Percentiles rank a stretch among this genome's conserved stretches.
Evolutionary conservation across 1,284 basidiomycete species (phyloP).

Genomic region (Ustilago loliicola): DNA sequence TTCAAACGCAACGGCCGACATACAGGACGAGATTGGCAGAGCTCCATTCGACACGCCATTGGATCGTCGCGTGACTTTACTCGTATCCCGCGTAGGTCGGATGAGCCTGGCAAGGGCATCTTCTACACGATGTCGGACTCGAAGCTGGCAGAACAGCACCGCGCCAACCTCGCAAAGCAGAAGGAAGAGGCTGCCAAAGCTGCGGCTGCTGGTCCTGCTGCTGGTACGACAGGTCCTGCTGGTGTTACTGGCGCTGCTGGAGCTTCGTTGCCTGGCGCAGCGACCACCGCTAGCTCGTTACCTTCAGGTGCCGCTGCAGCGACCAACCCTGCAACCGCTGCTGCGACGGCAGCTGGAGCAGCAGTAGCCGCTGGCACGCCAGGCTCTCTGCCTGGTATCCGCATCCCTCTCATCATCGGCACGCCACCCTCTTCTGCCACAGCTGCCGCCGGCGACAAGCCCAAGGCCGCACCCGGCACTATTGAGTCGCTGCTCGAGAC

Average conservation of each 20-base stretch:
- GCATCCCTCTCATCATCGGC: slow-evolving; percentile 77
- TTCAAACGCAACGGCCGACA: slow-evolving; percentile 74
- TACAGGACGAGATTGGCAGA: slow-evolving; percentile 68
- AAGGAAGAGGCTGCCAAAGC: slow-evolving; percentile 55
- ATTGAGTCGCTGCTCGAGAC: slow-evolving; percentile 72
- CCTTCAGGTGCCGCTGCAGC: slow-evolving; percentile 6
- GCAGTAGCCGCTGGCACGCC: slow-evolving; percentile 24
- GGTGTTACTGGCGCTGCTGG: slow-evolving; percentile 9
- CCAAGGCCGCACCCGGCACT: slow-evolving; percentile 64
- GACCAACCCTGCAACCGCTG: slow-evolving; percentile 14
- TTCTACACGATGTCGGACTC: slow-evolving; percentile 66
- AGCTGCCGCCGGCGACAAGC: slow-evolving; percentile 59
- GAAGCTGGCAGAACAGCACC: slow-evolving; percentile 54
- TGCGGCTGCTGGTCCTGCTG: slow-evolving; percentile 26
- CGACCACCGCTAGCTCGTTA: slow-evolving; percentile 2
- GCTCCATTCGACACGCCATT: slow-evolving; percentile 66
- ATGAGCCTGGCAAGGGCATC: slow-evolving; percentile 68
- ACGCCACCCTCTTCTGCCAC: slow-evolving; percentile 73
- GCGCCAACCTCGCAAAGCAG: slow-evolving; percentile 47
- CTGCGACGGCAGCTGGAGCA: slow-evolving; percentile 12
- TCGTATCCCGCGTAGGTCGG: slow-evolving; percentile 58
- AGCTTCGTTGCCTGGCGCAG: slow-evolving; percentile 1
- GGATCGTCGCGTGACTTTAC: slow-evolving; percentile 64
- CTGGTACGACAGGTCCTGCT: slow-evolving; percentile 10
- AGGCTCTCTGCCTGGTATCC: slow-evolving; percentile 37